A percentile compares a stretch with the other conserved stretches of the same genome.
Conservation (phyloP, 2,329 filamentous ascomycete genomes). For the Exophiala sideris region DNA sequence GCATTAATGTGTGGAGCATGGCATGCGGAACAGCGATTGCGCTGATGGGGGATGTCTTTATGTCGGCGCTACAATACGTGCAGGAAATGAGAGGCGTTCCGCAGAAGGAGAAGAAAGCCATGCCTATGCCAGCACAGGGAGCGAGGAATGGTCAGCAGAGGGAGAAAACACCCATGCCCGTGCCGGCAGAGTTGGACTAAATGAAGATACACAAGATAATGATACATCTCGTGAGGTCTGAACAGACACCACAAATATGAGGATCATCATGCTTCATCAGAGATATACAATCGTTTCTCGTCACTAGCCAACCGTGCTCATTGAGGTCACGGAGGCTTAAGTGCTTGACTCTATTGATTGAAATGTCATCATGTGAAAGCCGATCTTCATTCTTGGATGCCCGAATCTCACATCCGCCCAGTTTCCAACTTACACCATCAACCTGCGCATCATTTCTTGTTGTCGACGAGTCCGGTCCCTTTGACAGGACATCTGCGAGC, state of each 20-base stretch:
- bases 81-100: conserved; percentile 32
- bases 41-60: conserved; percentile 66
- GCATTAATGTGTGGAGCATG: conserved; percentile 88
- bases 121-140: conserved; percentile 39
- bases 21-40: conserved; percentile 76
- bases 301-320: conserved; percentile 41
- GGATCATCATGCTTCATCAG: conserved; percentile 50
- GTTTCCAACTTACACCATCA: conserved; percentile 6
- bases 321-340: conserved; percentile 57
- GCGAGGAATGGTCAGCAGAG: conserved; percentile 65
- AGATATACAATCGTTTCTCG: conserved; percentile 47
- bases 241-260: not conserved
- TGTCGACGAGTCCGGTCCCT: conserved; percentile 60
- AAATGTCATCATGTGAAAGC: conserved; percentile 81
- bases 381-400: conserved; percentile 24
- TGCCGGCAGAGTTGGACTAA: conserved; percentile 31
- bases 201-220: conserved; percentile 9
- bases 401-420: not conserved
- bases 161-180: conserved; percentile 17
- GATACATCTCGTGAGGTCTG: not conserved
- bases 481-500: conserved; percentile 61
- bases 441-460: conserved; percentile 6
- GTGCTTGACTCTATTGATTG: conserved; percentile 98
- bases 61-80: conserved; percentile 54
- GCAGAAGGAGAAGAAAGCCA: conserved; percentile 29